Evolutionary conservation across 805 yeast species (phyloP), one percentile per base, ranked within the genome.

Genomic region (Suhomyces pyralidae): DNA sequence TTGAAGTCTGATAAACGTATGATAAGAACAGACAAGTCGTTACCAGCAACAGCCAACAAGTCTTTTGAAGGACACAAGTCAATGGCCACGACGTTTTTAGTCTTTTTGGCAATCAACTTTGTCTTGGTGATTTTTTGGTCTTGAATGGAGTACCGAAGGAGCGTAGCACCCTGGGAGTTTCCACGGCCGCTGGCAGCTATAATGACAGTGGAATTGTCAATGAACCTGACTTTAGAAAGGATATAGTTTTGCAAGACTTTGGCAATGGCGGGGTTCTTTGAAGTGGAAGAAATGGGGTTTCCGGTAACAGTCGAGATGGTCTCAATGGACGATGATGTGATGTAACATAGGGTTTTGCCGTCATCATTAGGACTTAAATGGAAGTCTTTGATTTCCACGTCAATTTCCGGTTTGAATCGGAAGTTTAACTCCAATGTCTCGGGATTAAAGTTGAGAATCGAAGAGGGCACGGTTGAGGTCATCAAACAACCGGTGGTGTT

Each of bases 401-500:
- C 83, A 30, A 78, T 69, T 25, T 68, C 63, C 1, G 90, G 79
- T 52, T 75, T 81, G 52, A 81, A 79, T 61, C 79, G 83, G 59
- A 75, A 78, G 43, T 74, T 77, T 53, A 81, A 79, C 46, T 79
- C 81, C 52, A 89, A 70, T 25, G 80, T 71, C 6, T 75, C 79
- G 1, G 79, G 77, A 56, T 85, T 81, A 55, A 90, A 79, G 19
- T 87, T 71, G 63, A 82, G 85, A 17, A 89, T 73, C 5, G 79
- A 69, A 0, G 90, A 82, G 0, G 94, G 93, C 6, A 76, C 70
- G 20, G 78, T 74, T 15, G 93, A 84, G 24, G 92, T 83, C 53
- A 89, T 83, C 52, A 88, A 73, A 2, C 86, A 88, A 6, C 89
- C 89, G 8, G 81, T 71, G 2, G 81, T 63, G n/a, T 82, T 84